These are phyloP conservation scores for Leccinum griseonigrum DNA, from an alignment of 1,284 basidiomycete species.

Conservation along the genomic window DNA sequence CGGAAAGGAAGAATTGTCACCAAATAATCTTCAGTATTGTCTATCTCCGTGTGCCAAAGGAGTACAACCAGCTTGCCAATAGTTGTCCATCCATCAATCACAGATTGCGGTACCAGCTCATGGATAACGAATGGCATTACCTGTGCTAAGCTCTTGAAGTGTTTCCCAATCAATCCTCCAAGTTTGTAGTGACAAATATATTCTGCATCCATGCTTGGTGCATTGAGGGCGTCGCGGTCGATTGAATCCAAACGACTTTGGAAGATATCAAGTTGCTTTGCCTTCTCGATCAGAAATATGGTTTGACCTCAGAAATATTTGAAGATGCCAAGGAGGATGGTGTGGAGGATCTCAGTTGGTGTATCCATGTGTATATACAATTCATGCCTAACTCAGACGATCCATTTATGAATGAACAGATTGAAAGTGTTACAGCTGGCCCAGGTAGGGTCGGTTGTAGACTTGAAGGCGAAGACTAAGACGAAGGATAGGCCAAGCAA, in stretches of 20 bases:
- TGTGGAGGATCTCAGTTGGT: conserved; percentile 32
- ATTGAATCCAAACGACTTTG: conserved; percentile 4
- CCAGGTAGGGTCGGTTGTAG: too few relatives aligned
- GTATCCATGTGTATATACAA: conserved; percentile 21
- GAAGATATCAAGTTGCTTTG: conserved; percentile 17
- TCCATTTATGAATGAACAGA: background rate
- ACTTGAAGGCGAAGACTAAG: too few relatives aligned
- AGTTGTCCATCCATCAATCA: too few relatives aligned
- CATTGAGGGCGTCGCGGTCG: background rate
- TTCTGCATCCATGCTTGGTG: background rate
- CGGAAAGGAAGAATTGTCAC: too few relatives aligned
- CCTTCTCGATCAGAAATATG: conserved; percentile 22
- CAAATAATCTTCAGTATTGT: too few relatives aligned
- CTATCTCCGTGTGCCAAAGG: too few relatives aligned
- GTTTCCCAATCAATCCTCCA: conserved; percentile 31
- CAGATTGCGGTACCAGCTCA: too few relatives aligned
- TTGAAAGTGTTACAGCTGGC: background rate
- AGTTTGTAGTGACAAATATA: conserved; percentile 8
- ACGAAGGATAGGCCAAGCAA: too few relatives aligned
- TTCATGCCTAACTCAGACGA: background rate
- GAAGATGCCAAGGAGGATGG: conserved; percentile 31
- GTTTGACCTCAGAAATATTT: conserved; percentile 36
- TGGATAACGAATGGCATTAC: too few relatives aligned
- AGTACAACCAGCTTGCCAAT: too few relatives aligned
- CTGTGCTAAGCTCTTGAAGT: conserved; percentile 30